These are phyloP conservation scores for Letharia lupina DNA, from an alignment of 495 filamentous ascomycete genomes.

Conservation along the genomic window DNA sequence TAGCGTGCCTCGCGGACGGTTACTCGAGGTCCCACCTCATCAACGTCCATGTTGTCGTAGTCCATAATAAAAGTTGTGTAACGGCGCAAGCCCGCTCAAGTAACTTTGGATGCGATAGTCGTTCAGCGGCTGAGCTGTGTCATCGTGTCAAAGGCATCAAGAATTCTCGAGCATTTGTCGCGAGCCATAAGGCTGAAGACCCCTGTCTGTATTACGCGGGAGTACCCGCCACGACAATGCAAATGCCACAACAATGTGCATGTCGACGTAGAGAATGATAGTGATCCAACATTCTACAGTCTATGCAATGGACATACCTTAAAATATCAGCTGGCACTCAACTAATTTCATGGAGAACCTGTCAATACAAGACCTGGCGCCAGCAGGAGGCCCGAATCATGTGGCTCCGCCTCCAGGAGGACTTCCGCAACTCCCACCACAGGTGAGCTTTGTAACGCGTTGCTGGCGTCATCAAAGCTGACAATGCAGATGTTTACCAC, in stretches of 20 bases:
- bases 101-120: neutral
- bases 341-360: constrained; percentile 23
- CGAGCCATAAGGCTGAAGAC: constrained; percentile 1
- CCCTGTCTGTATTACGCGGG: constrained; percentile 8
- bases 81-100: neutral
- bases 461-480: constrained; percentile 32
- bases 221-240: constrained; percentile 9
- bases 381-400: constrained; percentile 23
- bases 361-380: constrained; percentile 21
- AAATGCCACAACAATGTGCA: neutral
- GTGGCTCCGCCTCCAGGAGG: constrained; percentile 26
- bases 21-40: constrained; percentile 29
- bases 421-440: constrained; percentile 44
- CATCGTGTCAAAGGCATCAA: neutral
- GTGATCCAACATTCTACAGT: neutral
- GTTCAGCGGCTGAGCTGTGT: neutral
- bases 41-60: constrained; percentile 29
- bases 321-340: neutral
- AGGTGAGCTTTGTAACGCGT: constrained; percentile 29
- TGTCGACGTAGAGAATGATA: neutral
- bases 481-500: constrained; percentile 97
- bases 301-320: constrained; percentile 9
- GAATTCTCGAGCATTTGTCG: neutral
- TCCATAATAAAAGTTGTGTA: constrained; percentile 23
- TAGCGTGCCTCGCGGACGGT: constrained; percentile 28